Base-by-base conservation (phyloP, 1,284 basidiomycete species). In the Apiotrichum domesticum region DNA sequence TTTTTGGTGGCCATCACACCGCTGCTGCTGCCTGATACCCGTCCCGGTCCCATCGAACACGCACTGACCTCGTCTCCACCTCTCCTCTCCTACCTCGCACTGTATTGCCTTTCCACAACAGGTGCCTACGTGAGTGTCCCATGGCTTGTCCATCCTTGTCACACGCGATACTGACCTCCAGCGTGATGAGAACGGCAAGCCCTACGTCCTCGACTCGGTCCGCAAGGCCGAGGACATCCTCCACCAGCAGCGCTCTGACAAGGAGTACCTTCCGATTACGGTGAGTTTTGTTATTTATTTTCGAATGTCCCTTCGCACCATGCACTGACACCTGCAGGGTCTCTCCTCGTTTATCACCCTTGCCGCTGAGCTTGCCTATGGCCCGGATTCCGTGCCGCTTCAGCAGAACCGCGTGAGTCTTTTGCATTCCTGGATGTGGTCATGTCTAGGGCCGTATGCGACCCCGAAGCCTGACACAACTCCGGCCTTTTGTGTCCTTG, bases 251-350 rank as follows among this genome's bases (percentile, higher is more conserved):
- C 83, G 85, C 62, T 81, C 82, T 46, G 94, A 98, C 86, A 98
- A 98, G 81, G 95, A 98, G 78, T 98, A 98, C 79, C 84, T 98
- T 50, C 92, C 92, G 62, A 98, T 98, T 77, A 94, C 90, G 54
- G 72, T 74, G 37, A 58, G 70, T 39, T 14, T 39, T 13, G 7
- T 21, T 21, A 21, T 21, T 21, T 21, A 21, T 39, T 39, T 39
- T 39, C 37, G 37, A 39, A 39, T 39, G 37, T 13, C 7, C 13
- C 37, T 8, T 39, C 37, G 37, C 37, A 39, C 37, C 41, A 42
- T 13, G 43, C 47, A 40, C 48, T 39, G 13, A 49, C 35, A 15
- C 9, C 35, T 4, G 11, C 34, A 72, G 70, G 71, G 93, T 71
- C 84, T 90, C 52, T 79, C 85, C 49, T 83, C 87, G 56, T 96